Evolutionary conservation across 495 filamentous ascomycete species (phyloP).

Genomic region (Aspergillus wentii): DNA sequence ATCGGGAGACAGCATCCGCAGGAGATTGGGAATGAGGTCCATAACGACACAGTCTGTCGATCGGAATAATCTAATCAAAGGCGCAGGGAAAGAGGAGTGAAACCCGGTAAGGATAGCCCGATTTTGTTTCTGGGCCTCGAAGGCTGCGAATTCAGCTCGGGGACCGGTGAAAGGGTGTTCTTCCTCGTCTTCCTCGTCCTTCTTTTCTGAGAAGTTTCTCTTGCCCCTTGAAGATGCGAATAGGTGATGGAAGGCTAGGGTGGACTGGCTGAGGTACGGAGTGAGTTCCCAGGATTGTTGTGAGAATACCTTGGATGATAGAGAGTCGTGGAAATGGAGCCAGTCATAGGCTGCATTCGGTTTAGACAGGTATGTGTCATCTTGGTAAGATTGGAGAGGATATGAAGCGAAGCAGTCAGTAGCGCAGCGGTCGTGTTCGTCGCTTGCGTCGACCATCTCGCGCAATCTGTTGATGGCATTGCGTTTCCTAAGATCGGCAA

Average conservation of each 20-base stretch:
- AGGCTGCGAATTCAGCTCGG: conserved; percentile 70
- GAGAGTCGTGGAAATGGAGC: conserved; percentile 86
- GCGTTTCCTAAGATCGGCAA: conserved; percentile 71
- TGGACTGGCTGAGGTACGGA: conserved; percentile 77
- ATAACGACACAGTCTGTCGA: conserved; percentile 67
- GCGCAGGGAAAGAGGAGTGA: conserved; percentile 51
- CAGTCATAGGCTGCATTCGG: conserved; percentile 85
- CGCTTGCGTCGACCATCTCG: conserved; percentile 84
- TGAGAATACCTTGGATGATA: conserved; percentile 67
- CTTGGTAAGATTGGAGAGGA: conserved; percentile 81
- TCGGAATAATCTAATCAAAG: conserved; percentile 69
- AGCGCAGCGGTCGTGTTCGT: conserved; percentile 81
- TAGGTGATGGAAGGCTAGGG: conserved; percentile 86
- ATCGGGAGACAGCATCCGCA: conserved; percentile 78
- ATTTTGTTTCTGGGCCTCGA: conserved; percentile 69
- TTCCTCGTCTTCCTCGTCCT: conserved; percentile 48
- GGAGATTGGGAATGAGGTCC: conserved; percentile 78
- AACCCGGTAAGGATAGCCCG: conserved; percentile 49
- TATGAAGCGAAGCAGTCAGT: conserved; percentile 80
- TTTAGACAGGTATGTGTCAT: conserved; percentile 86
- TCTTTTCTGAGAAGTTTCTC: conserved; percentile 24
- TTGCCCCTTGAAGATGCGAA: conserved; percentile 59
- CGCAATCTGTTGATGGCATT: conserved; percentile 73
- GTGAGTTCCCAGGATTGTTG: conserved; percentile 85
- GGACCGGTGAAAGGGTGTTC: conserved; percentile 73